phyloP scores from a whole-genome alignment of 2,329 filamentous ascomycete genomes.

The Colletotrichum shisoi region DNA sequence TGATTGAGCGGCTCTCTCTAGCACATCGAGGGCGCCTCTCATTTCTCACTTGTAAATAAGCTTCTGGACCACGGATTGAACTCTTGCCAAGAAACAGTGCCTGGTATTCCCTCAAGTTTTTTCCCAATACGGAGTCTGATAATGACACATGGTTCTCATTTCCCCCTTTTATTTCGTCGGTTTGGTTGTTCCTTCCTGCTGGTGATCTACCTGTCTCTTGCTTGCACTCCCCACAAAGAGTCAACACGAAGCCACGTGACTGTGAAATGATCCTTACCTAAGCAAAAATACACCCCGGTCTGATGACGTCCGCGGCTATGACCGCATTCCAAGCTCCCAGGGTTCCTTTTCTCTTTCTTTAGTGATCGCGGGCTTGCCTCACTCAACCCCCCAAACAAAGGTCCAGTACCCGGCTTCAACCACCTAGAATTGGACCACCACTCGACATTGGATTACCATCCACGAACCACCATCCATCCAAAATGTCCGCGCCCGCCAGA shows the following conservation, averaged over 20 bases:
- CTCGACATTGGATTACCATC: slow-evolving; percentile 13
- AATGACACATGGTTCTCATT: no score
- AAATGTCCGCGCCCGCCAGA: slow-evolving; percentile 47
- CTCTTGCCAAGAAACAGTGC: not conserved
- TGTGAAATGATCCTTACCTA: not conserved
- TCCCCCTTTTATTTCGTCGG: no score
- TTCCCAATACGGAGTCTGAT: no score
- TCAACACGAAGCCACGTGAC: slow-evolving; percentile 26
- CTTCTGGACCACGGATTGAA: not conserved
- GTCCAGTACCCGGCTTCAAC: slow-evolving; percentile 15
- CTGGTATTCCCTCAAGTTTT: no score
- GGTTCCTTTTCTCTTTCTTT: slow-evolving; percentile 7
- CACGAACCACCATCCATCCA: slow-evolving; percentile 8
- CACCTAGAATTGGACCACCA: slow-evolving; percentile 17
- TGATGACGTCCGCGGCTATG: slow-evolving; percentile 49
- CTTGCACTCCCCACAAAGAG: no score
- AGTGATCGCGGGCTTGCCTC: slow-evolving; percentile 33
- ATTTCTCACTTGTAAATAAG: slow-evolving; percentile 1
- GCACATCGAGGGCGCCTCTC: slow-evolving; percentile 1
- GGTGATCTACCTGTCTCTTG: not conserved
- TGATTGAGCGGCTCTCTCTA: not conserved
- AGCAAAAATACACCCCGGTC: slow-evolving; percentile 32
- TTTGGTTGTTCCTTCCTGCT: not conserved
- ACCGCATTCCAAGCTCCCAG: slow-evolving; percentile 29
- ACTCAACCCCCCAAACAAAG: slow-evolving; percentile 29